Conservation (phyloP, 2,329 filamentous ascomycete genomes). For the Rachicladosporium sp. region DNA sequence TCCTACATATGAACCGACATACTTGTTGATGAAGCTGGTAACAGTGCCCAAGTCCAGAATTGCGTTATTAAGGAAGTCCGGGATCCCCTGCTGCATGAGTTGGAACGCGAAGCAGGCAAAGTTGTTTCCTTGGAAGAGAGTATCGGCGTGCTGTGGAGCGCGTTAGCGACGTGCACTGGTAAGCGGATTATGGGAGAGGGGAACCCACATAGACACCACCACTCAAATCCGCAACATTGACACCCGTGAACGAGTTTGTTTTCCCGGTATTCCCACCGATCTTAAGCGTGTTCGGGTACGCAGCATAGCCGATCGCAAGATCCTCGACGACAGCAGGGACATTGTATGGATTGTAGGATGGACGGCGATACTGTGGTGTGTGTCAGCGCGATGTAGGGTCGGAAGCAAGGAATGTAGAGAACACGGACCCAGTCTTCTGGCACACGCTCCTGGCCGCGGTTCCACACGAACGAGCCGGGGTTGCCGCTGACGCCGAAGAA, state of each 20-base stretch:
- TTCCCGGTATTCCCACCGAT: background rate
- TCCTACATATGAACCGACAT: conserved; percentile 11
- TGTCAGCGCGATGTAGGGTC: too few relatives aligned
- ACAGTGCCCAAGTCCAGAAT: conserved; percentile 9
- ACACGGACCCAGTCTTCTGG: conserved; percentile 15
- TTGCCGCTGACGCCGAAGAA: conserved; percentile 16
- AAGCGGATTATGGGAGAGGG: too few relatives aligned
- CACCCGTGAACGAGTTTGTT: conserved; percentile 22
- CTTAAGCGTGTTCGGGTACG: conserved; percentile 2
- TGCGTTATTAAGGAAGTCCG: conserved; percentile 13
- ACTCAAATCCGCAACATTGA: conserved; percentile 25
- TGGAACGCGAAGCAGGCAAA: conserved; percentile 26
- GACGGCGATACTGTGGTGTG: conserved; percentile 13
- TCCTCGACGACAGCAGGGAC: background rate
- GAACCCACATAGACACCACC: conserved; percentile 27
- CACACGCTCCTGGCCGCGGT: conserved; percentile 16
- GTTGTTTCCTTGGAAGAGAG: conserved; percentile 22
- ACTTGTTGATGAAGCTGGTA: conserved; percentile 12
- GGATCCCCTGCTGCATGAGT: conserved; percentile 22
- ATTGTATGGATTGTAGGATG: conserved; percentile 21
- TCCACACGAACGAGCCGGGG: conserved; percentile 12
- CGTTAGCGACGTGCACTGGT: too few relatives aligned
- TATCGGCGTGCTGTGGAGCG: conserved; percentile 12
- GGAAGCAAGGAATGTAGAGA: too few relatives aligned
- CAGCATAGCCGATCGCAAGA: background rate